Base-by-base conservation (phyloP, 768 basidiomycete species). In the Gyrodon lividus region DNA sequence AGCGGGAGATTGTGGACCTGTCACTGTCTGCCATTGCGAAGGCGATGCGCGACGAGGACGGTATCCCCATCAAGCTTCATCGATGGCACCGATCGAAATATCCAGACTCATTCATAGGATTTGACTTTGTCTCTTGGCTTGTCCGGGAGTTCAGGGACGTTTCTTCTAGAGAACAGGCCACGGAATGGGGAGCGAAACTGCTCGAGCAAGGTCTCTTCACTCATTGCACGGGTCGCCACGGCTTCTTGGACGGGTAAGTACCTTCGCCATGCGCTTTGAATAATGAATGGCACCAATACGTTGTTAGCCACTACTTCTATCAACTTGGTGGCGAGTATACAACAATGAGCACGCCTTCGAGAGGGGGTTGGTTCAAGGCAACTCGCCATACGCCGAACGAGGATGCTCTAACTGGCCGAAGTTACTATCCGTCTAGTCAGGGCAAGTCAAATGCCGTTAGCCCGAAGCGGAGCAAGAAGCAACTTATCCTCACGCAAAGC, bases 81-180 rank as follows among this genome's bases (percentile, higher is more conserved):
- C 83, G 82, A 48, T 98, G 93, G 92, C 89, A 94, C 64, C 75
- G 78, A 12, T 73, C 68, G 16, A 78, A 77, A 33, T 91, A 92
- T 62, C 78, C 81, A 3, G 87, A 93, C 56, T 85, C 88, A 5
- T 98, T 98, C 66, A 91, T 85, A 9, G 95, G 95, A 1, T 85
- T 82, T 56, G 91, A 93, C 37, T 84, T 98, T 58, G 89, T 94
- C 20, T 87, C 86, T 1, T 98, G 95, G 95, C 73, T 97, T 17
- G 82, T 90, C n/a, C 81, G 89, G 28, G 89, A 94, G 67, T 98
- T 94, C 62, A 81, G 84, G 26, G 95, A 98, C 64, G 83, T 97
- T 6, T 85, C 87, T 1, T 89, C 87, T 14, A 76, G 91, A 46
- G 82, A 86, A 23, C 88, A 93, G 58, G 96, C 80, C 0, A 72